Percentiles rank a stretch among this genome's conserved stretches.
Evolutionary conservation across 331 rosid species (phyloP).

Genomic region (Malus hybrid): DNA sequence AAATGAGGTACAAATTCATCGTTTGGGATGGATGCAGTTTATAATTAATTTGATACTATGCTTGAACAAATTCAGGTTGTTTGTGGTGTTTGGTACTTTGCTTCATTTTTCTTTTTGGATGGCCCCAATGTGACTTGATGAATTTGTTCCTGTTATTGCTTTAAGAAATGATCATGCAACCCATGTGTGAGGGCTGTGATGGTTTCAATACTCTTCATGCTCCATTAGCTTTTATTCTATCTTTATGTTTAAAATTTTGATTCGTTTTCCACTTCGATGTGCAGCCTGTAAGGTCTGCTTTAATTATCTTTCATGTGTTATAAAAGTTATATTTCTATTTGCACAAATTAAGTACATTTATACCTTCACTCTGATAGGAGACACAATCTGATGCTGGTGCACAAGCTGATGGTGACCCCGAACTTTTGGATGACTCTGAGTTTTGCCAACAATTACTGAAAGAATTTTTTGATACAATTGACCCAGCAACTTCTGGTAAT

Average conservation of each 20-base stretch:
- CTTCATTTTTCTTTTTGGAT: background rate
- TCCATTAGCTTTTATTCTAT: background rate
- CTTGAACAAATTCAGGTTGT: background rate
- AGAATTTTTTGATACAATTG: constrained; percentile 78
- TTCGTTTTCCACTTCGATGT: background rate
- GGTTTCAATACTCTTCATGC: background rate
- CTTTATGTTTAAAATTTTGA: background rate
- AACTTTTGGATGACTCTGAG: constrained; percentile 75
- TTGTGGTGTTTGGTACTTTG: background rate
- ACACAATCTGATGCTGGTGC: constrained; percentile 6
- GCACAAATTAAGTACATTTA: background rate
- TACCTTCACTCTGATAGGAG: constrained; percentile 9
- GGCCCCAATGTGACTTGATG: background rate
- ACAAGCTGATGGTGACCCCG: constrained; percentile 50
- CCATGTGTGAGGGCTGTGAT: background rate
- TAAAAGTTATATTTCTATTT: background rate
- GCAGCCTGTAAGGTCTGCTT: background rate
- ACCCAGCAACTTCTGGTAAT: constrained; percentile 73
- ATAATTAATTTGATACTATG: background rate
- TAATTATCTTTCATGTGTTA: background rate
- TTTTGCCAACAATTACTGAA: constrained; percentile 80
- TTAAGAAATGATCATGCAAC: background rate
- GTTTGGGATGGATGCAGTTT: background rate
- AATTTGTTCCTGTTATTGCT: too few relatives aligned
- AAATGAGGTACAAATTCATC: background rate